A percentile compares a stretch with the other conserved stretches of the same genome.
phyloP scores from a whole-genome alignment of 768 basidiomycete genomes.

The Tricholoma saponaceum region DNA sequence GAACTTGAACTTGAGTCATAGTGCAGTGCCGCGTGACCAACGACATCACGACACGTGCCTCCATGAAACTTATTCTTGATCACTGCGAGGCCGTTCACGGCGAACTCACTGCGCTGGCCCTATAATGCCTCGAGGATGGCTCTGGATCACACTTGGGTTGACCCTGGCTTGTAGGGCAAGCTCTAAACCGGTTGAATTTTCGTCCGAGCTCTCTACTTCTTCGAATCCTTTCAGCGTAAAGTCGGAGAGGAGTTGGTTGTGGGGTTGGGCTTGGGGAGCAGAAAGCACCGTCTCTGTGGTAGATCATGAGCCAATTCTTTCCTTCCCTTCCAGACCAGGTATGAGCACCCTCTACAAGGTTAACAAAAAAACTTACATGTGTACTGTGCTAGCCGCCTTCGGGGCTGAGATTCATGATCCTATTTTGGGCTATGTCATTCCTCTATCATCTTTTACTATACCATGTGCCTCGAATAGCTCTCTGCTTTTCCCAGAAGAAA shows the following conservation, averaged over 20 bases:
- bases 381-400: constrained; percentile 51
- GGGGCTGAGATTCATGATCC: constrained; percentile 68
- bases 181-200: constrained; percentile 26
- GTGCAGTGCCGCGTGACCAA: background rate
- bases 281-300: constrained; percentile 73
- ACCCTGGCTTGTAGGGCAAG: constrained; percentile 9
- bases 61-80: background rate
- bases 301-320: constrained; percentile 67
- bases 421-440: constrained; percentile 69
- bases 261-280: constrained; percentile 67
- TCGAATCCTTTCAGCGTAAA: constrained; percentile 34
- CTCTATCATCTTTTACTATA: constrained; percentile 58
- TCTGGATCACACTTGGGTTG: constrained; percentile 24
- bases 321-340: constrained; percentile 67
- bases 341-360: background rate
- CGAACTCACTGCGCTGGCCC: constrained; percentile 1
- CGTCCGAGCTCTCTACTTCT: constrained; percentile 10
- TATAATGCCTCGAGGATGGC: constrained; percentile 18
- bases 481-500: constrained; percentile 23
- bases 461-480: constrained; percentile 40
- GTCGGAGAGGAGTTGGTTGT: constrained; percentile 52
- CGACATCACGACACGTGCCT: background rate
- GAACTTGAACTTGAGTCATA: no score
- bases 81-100: background rate
- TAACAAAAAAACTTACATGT: background rate